These are phyloP conservation scores for Suillus spraguei DNA, from an alignment of 768 basidiomycete genomes.

Conservation along the genomic window DNA sequence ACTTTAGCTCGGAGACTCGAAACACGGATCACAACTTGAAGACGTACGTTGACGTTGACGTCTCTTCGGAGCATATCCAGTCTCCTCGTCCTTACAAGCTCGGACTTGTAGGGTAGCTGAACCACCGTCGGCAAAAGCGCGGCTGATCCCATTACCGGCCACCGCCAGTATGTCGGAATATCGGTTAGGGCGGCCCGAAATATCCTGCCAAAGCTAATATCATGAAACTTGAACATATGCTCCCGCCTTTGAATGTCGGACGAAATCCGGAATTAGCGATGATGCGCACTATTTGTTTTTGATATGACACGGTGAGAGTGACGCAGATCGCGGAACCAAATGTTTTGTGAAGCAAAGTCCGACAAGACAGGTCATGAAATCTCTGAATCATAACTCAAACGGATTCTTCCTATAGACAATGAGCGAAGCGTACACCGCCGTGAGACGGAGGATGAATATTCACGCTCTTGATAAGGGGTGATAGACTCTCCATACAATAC, in stretches of 20 bases:
- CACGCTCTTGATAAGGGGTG: not conserved
- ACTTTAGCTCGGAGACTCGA: not conserved
- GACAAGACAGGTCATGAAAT: not conserved
- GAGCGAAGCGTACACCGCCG: not conserved
- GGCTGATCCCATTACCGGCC: constrained; percentile 1
- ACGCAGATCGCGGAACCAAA: not conserved
- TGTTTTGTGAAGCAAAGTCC: not conserved
- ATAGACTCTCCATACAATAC: not conserved
- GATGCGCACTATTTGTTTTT: no score
- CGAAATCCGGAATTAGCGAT: not conserved
- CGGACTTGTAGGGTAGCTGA: not conserved
- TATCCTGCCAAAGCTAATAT: not conserved
- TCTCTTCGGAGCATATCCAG: constrained; percentile 3
- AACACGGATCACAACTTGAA: not conserved
- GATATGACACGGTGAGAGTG: not conserved
- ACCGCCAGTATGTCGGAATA: not conserved
- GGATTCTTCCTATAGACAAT: not conserved
- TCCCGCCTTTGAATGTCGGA: not conserved
- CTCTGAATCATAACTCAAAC: not conserved
- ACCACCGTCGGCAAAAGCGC: not conserved
- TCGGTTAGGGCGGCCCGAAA: not conserved
- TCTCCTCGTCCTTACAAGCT: not conserved
- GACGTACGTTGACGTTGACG: not conserved
- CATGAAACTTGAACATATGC: not conserved
- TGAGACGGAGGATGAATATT: not conserved